phyloP scores from a whole-genome alignment of 495 filamentous ascomycete genomes.

The Podospora conica region DNA sequence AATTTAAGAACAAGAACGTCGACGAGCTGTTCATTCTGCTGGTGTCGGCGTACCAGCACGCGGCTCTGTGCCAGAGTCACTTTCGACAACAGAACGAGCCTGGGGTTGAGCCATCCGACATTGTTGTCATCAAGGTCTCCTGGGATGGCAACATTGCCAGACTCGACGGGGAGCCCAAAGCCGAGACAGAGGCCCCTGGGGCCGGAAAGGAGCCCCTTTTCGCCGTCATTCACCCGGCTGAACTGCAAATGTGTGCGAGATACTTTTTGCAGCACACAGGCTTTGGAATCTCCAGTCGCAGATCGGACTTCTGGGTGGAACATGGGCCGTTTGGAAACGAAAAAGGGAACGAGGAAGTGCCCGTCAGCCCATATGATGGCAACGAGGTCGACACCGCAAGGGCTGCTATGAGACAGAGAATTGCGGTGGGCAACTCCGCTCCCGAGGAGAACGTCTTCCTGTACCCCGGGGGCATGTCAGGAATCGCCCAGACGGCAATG shows the following conservation, averaged over 20 bases:
- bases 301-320: constrained; percentile 19
- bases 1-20: not conserved
- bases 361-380: not conserved
- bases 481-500: constrained; percentile 3
- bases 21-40: not conserved
- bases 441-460: constrained; percentile 16
- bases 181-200: not conserved
- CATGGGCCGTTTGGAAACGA: not conserved
- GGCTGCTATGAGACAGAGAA: not conserved
- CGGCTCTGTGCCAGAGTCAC: not conserved
- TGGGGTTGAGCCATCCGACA: not conserved
- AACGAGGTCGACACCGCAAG: not conserved
- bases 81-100: not conserved
- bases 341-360: no score
- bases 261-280: constrained; percentile 28
- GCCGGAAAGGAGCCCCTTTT: constrained; percentile 14
- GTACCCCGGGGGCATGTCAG: constrained; percentile 22
- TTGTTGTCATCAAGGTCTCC: not conserved
- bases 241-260: constrained; percentile 10
- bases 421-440: not conserved
- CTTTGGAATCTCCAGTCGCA: constrained; percentile 26
- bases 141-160: constrained; percentile 10
- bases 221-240: constrained; percentile 12
- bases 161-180: not conserved
- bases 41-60: not conserved